Evolutionary conservation across 1,284 basidiomycete species (phyloP).

Genomic region (Ceratobasidium sp.): DNA sequence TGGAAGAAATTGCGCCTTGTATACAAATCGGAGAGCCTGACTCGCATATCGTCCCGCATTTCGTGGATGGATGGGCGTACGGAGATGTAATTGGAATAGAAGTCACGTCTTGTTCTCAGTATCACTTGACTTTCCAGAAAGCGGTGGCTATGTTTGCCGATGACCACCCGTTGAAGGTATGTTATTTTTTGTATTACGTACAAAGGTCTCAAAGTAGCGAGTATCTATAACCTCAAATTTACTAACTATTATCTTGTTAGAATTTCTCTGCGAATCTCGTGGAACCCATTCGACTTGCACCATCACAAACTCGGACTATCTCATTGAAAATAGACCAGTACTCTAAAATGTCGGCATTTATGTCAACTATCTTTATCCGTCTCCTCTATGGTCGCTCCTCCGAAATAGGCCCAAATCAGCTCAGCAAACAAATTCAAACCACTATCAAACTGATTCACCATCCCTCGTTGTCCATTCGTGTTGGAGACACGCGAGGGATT

Average conservation of each 20-base stretch:
- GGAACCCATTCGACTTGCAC: conserved; percentile 32
- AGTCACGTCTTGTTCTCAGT: conserved; percentile 53
- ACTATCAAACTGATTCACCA: conserved; percentile 60
- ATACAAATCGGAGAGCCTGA: conserved; percentile 42
- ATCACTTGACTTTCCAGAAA: neutral
- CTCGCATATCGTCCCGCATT: conserved; percentile 69
- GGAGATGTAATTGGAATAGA: conserved; percentile 73
- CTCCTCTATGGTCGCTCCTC: neutral
- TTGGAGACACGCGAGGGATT: neutral
- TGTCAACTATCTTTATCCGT: neutral
- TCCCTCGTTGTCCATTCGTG: neutral
- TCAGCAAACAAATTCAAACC: conserved; percentile 49
- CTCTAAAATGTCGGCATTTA: neutral
- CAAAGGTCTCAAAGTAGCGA: neutral
- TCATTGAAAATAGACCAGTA: conserved; percentile 43
- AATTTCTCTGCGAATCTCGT: conserved; percentile 32
- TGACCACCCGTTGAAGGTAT: neutral
- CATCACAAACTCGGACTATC: conserved; percentile 46
- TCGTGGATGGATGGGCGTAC: conserved; percentile 74
- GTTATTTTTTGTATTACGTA: neutral
- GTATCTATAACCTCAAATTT: no score
- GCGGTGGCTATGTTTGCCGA: neutral
- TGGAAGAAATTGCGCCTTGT: neutral
- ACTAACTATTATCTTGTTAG: neutral
- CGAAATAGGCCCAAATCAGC: neutral